These are phyloP conservation scores for Suillus discolor DNA, from an alignment of 768 basidiomycete genomes.

Conservation along the genomic window DNA sequence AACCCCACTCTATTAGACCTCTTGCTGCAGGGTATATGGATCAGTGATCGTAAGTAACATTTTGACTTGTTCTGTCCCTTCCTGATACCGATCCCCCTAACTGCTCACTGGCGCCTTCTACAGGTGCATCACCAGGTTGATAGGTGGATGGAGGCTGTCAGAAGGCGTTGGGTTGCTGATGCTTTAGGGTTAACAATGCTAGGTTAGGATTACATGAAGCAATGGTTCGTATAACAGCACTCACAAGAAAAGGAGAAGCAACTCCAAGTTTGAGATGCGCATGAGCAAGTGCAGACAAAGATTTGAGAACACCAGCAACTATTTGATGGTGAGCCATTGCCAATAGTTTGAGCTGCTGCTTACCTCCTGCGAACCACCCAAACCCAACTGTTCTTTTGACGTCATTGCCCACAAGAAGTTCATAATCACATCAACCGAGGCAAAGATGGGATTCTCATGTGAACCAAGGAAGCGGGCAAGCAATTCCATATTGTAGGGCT, in stretches of 20 bases:
- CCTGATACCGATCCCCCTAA: no score
- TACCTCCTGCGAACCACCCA: conserved; percentile 92
- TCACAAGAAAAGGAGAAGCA: conserved; percentile 64
- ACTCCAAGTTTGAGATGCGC: conserved; percentile 77
- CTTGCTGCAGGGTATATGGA: no score
- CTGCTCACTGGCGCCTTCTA: no score
- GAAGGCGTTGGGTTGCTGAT: no score
- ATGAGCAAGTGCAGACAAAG: conserved; percentile 76
- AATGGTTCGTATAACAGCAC: neutral
- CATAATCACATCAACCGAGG: conserved; percentile 82
- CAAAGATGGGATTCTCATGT: conserved; percentile 17
- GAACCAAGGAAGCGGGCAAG: conserved; percentile 62
- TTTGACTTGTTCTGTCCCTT: no score
- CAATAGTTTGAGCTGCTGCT: conserved; percentile 19
- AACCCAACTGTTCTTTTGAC: conserved; percentile 87
- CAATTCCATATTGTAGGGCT: conserved; percentile 82
- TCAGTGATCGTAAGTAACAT: no score
- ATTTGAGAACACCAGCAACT: conserved; percentile 88
- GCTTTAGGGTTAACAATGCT: neutral
- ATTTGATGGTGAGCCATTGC: conserved; percentile 10
- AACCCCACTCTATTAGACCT: no score
- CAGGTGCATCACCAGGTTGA: no score
- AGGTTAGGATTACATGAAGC: neutral
- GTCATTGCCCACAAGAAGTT: conserved; percentile 63
- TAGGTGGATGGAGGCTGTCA: no score